Evolutionary conservation across 805 yeast genomes (phyloP), one percentile per base, ranked within the genome.

Genomic region (Ogataea corticis): DNA sequence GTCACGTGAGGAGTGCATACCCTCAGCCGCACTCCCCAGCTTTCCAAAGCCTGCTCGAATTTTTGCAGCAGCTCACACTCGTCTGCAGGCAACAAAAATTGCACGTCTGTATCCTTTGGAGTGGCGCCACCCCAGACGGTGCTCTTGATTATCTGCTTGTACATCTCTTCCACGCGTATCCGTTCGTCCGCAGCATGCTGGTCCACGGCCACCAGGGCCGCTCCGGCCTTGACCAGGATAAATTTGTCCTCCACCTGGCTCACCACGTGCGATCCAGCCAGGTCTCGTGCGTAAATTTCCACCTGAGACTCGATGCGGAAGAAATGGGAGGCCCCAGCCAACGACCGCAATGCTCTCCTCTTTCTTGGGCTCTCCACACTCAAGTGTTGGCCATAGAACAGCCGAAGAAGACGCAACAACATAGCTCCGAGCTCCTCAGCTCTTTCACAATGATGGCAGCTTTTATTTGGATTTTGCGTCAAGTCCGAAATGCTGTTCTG

Each of bases 101-200:
- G 34, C 6, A 58, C 46, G 9, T 17, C 39, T n/a, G n/a, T n/a
- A n/a, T n/a, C n/a, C n/a, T n/a, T n/a, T n/a, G n/a, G n/a, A n/a
- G n/a, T n/a, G n/a, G 25, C 18, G 3, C 44, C 31, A 3, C 15
- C 3, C 2, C 36, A 5, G 13, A 44, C n/a, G 12, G 61, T 68
- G 9, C 51, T 49, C 5, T 48, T 35, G 2, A 78, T 55, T 43
- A 71, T 68, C 2, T 69, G 70, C 28, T 59, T 50, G n/a, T 79
- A 63, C 11, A 74, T 55, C 1, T 48, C 41, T 54, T 89, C 96
- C 2, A 85, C 75, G 37, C 70, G 69, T 0, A 86, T 70, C 44
- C 96, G 63, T 58, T 89, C 96, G 63, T 86, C 95, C 43, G 84
- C 79, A 0, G 96, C 96, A 68, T 89, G 96, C 56, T 88, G 96